phyloP scores from a whole-genome alignment of 2,329 filamentous ascomycete genomes.

The Aaosphaeria arxii region DNA sequence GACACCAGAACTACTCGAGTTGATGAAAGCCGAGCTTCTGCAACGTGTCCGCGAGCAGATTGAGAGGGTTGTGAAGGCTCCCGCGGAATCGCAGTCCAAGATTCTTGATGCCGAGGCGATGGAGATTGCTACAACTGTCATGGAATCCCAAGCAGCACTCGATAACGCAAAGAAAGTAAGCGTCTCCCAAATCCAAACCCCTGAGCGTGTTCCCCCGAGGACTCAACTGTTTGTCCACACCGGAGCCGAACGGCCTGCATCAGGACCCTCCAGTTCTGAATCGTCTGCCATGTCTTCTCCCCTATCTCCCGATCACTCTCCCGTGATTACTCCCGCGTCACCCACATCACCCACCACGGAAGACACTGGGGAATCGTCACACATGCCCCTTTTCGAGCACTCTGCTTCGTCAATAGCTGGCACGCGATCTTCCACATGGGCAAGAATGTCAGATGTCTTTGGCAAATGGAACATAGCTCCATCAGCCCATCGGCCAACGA shows the following conservation, averaged over 20 bases:
- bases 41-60: constrained; percentile 33
- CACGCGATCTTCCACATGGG: constrained; percentile 11
- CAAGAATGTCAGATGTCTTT: constrained; percentile 17
- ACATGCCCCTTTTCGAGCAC: not conserved
- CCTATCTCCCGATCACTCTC: not conserved
- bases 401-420: not conserved
- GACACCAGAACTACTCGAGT: constrained; percentile 28
- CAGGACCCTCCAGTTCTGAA: constrained; percentile 8
- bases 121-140: constrained; percentile 34
- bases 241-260: constrained; percentile 8
- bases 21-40: constrained; percentile 29
- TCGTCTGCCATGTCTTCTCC: constrained; percentile 14
- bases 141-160: constrained; percentile 31
- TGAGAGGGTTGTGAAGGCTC: constrained; percentile 25
- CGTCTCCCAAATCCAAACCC: constrained; percentile 14
- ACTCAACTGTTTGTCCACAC: constrained; percentile 16
- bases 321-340: too few species aligned
- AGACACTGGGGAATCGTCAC: too few species aligned
- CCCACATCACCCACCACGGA: too few species aligned
- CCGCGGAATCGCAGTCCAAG: constrained; percentile 28
- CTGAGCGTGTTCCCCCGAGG: constrained; percentile 14
- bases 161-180: constrained; percentile 39
- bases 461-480: constrained; percentile 13
- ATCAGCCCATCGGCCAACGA: not conserved
- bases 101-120: constrained; percentile 28